Evolutionary conservation across 2,329 filamentous ascomycete genomes (phyloP).

Genomic region (Penicillium sp.): DNA sequence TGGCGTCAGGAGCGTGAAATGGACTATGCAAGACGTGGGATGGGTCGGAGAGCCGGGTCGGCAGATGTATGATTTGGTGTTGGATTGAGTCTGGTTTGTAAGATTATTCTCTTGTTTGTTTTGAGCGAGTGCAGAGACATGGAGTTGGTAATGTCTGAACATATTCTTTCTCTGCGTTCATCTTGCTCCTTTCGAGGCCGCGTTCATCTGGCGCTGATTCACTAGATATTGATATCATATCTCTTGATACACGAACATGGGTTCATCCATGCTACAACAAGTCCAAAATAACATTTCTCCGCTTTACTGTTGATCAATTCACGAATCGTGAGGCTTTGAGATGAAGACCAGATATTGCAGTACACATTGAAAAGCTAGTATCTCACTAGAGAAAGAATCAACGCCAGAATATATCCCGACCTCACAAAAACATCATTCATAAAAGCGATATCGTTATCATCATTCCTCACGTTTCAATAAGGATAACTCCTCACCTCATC

Average conservation of each 20-base stretch:
- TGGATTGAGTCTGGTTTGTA: not conserved
- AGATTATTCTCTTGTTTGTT: not conserved
- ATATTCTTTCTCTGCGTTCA: not conserved
- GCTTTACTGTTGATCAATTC: too few species aligned
- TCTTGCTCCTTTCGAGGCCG: not conserved
- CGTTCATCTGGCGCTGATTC: not conserved
- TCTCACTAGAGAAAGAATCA: not conserved
- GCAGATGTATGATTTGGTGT: conserved; percentile 10
- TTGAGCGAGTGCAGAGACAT: not conserved
- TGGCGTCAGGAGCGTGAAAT: conserved; percentile 73
- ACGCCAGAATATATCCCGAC: not conserved
- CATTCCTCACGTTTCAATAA: conserved; percentile 36
- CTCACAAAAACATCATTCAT: not conserved
- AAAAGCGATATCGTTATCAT: not conserved
- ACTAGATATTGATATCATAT: not conserved
- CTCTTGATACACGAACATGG: not conserved
- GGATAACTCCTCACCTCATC: conserved; percentile 64
- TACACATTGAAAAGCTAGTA: too few species aligned
- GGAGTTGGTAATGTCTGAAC: not conserved
- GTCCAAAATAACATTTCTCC: too few species aligned
- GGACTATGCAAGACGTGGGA: conserved; percentile 46
- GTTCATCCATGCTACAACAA: too few species aligned
- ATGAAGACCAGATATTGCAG: too few species aligned
- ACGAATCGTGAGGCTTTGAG: too few species aligned
- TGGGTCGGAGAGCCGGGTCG: conserved; percentile 22